A percentile compares a stretch with the other conserved stretches of the same genome.
Conservation (phyloP, 257 asterid species). For the Penstemon newberryi region DNA sequence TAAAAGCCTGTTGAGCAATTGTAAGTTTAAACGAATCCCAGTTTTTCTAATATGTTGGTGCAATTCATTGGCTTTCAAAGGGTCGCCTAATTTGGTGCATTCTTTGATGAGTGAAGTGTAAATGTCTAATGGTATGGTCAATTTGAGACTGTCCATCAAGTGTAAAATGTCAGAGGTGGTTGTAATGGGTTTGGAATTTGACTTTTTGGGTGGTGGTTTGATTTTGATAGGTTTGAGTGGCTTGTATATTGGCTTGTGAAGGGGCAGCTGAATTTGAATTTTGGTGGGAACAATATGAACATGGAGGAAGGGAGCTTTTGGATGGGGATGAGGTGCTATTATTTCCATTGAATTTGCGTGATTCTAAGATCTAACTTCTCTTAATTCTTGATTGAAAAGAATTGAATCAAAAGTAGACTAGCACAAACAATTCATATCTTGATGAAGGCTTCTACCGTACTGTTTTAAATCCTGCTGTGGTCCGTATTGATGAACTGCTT, state of each 20-base stretch:
- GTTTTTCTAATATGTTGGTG: constrained; percentile 45
- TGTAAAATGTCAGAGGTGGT: constrained; percentile 59
- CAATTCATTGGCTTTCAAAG: constrained; percentile 48
- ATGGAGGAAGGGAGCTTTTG: constrained; percentile 20
- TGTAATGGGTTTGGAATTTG: constrained; percentile 30
- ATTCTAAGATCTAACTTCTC: background rate
- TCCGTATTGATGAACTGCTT: too few relatives aligned
- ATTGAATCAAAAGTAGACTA: too few relatives aligned
- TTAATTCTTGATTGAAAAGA: too few relatives aligned
- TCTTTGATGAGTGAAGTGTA: constrained; percentile 65
- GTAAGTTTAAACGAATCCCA: constrained; percentile 34
- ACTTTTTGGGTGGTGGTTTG: constrained; percentile 28
- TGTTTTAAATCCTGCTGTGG: too few relatives aligned
- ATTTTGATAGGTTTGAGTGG: constrained; percentile 33
- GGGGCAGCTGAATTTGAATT: constrained; percentile 48
- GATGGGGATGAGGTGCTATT: constrained; percentile 15
- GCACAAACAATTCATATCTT: too few relatives aligned
- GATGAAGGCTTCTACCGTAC: too few relatives aligned
- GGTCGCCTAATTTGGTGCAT: constrained; percentile 52
- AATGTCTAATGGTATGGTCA: constrained; percentile 48
- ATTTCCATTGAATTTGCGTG: constrained; percentile 30
- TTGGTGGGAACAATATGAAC: background rate
- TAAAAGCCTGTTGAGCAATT: constrained; percentile 46
- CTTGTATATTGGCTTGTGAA: constrained; percentile 47
- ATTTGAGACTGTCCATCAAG: constrained; percentile 61